These are phyloP conservation scores for Neurospora tetrasperma DNA, from an alignment of 495 filamentous ascomycete species.

Conservation along the genomic window DNA sequence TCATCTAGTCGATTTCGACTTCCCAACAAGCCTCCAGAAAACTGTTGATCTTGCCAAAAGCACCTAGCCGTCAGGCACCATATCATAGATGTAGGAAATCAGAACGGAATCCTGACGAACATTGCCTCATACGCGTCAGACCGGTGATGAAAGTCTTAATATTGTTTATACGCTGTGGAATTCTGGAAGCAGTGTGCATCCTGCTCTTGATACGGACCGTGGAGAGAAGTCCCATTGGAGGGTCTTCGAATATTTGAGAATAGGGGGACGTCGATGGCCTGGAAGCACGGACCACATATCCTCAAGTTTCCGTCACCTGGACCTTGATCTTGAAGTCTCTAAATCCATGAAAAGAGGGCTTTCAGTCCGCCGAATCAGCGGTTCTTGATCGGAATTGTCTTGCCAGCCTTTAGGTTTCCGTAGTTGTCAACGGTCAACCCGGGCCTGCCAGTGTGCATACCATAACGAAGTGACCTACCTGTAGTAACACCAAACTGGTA, in stretches of 20 bases:
- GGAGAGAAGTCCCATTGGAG: neutral
- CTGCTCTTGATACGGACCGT: neutral
- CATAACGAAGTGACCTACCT: neutral
- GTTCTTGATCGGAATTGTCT: neutral
- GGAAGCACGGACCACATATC: neutral
- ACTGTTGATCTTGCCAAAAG: conserved; percentile 8
- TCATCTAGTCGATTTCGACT: conserved; percentile 42
- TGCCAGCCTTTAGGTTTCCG: neutral
- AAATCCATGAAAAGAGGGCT: neutral
- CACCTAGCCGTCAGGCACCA: neutral
- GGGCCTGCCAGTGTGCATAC: neutral
- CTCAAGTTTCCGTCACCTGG: neutral
- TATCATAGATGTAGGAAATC: neutral
- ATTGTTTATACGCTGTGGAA: neutral
- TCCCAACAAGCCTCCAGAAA: conserved; percentile 29
- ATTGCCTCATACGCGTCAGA: neutral
- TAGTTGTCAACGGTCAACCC: neutral
- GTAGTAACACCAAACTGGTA: neutral
- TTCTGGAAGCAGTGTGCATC: neutral
- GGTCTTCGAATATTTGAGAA: neutral
- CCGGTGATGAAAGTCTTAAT: neutral
- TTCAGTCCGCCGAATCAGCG: neutral
- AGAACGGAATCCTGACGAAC: neutral
- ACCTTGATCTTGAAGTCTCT: neutral
- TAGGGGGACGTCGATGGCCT: neutral